Percentiles rank a stretch among this genome's conserved stretches.
Evolutionary conservation across 495 filamentous ascomycete species (phyloP).

Genomic region (Penicillium tannophilum): DNA sequence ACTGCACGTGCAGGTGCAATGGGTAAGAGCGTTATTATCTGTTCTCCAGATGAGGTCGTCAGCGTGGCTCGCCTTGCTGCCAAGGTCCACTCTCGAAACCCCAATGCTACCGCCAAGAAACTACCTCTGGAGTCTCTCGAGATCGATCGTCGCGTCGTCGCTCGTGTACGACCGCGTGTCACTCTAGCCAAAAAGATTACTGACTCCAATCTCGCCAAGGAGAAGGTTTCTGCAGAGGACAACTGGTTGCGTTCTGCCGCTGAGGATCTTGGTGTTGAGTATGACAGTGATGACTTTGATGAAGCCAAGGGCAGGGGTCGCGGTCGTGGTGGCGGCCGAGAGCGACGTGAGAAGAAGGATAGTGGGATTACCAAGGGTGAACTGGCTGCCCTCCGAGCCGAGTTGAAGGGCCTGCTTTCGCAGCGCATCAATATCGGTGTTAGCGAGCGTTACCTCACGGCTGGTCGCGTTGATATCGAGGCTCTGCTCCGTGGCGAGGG

Average conservation of each 20-base stretch:
- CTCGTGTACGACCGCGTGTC: conserved; percentile 71
- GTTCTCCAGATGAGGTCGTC: conserved; percentile 85
- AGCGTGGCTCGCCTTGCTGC: conserved; percentile 80
- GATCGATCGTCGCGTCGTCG: conserved; percentile 76
- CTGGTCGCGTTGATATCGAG: conserved; percentile 79
- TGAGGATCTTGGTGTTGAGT: conserved; percentile 92
- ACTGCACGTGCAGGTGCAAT: conserved; percentile 80
- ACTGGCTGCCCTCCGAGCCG: conserved; percentile 51
- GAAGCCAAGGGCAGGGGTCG: conserved; percentile 63
- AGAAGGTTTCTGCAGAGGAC: conserved; percentile 80
- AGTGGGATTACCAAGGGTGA: conserved; percentile 69
- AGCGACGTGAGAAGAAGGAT: conserved; percentile 72
- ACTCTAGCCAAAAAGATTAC: conserved; percentile 80
- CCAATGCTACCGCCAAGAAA: conserved; percentile 50
- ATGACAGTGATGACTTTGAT: conserved; percentile 84
- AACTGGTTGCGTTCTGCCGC: conserved; percentile 83
- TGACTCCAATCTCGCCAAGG: conserved; percentile 80
- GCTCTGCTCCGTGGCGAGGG: conserved; percentile 68
- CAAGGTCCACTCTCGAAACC: conserved; percentile 73
- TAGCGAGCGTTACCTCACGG: conserved; percentile 84
- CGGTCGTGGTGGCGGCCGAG: conserved; percentile 67
- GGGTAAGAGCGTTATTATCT: conserved; percentile 83
- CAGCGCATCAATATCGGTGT: conserved; percentile 88
- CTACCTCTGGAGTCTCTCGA: conserved; percentile 76
- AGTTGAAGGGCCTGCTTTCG: conserved; percentile 57